Evolutionary conservation across 1,284 basidiomycete genomes (phyloP).

Genomic region (Cryptococcus wingfieldii): DNA sequence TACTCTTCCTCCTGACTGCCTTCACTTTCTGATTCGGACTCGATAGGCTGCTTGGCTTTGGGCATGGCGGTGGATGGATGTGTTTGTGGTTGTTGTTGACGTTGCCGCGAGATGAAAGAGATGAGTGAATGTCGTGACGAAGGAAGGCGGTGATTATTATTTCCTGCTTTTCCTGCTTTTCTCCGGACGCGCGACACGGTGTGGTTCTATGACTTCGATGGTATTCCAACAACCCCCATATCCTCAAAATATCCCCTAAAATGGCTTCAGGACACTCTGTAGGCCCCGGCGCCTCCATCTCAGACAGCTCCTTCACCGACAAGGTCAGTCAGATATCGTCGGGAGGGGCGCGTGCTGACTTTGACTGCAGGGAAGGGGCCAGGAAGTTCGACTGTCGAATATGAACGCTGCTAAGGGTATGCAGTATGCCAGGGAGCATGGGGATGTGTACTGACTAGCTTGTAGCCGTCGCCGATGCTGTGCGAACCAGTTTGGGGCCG

Average conservation of each 20-base stretch:
- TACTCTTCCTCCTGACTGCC: constrained; percentile 13
- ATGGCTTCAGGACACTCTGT: constrained; percentile 26
- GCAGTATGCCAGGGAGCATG: constrained; percentile 12
- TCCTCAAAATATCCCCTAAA: constrained; percentile 5
- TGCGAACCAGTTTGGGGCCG: constrained; percentile 93
- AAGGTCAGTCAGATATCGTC: constrained; percentile 28
- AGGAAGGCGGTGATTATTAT: not conserved
- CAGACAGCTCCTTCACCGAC: constrained; percentile 40
- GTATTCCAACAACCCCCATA: constrained; percentile 1
- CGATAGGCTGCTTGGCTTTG: constrained; percentile 1
- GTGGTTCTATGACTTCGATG: not conserved
- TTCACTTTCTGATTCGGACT: constrained; percentile 7
- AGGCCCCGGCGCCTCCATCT: constrained; percentile 28
- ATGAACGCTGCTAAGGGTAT: constrained; percentile 92
- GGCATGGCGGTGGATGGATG: constrained; percentile 2
- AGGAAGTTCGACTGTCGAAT: constrained; percentile 87
- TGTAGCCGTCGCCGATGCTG: constrained; percentile 92
- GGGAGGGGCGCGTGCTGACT: not conserved
- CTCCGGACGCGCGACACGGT: not conserved
- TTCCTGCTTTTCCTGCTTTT: not conserved
- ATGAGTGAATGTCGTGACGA: not conserved
- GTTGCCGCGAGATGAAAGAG: constrained; percentile 1
- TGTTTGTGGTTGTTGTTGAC: constrained; percentile 3
- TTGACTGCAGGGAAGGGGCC: constrained; percentile 43
- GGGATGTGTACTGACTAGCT: not conserved